phyloP scores from a whole-genome alignment of 345 rosid genomes.

The Brassica carinata region DNA sequence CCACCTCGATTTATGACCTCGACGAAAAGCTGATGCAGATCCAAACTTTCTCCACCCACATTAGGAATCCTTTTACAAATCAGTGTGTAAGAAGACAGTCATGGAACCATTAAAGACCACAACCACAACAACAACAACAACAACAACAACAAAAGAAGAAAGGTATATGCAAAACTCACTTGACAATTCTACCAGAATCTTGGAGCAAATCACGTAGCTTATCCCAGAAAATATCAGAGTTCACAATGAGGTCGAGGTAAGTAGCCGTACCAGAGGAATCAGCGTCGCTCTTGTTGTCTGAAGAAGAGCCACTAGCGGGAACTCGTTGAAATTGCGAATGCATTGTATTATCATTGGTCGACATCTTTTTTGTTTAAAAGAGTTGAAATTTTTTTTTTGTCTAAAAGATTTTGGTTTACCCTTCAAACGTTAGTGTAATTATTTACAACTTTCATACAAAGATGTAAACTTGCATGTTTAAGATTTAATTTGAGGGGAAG shows the following conservation, averaged over 20 bases:
- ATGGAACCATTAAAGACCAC: not conserved
- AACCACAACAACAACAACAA: not conserved
- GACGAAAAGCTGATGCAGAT: conserved; percentile 72
- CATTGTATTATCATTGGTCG: not conserved
- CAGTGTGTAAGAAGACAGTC: not conserved
- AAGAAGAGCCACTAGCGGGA: conserved; percentile 34
- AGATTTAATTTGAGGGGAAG: not conserved
- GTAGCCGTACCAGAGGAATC: conserved; percentile 49
- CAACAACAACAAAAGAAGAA: not conserved
- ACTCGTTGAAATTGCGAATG: conserved; percentile 27
- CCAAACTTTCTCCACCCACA: conserved; percentile 63
- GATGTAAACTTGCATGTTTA: not conserved
- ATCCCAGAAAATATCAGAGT: conserved; percentile 61
- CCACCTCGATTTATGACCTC: conserved; percentile 83
- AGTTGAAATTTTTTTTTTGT: not conserved
- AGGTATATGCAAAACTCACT: conserved; percentile 40
- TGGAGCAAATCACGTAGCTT: conserved; percentile 54
- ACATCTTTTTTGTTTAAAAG: not conserved
- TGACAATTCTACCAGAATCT: conserved; percentile 48
- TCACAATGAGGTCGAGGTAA: conserved; percentile 54
- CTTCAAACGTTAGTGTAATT: not conserved
- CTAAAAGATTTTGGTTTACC: not conserved
- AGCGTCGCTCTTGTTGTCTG: conserved; percentile 8
- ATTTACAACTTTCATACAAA: not conserved
- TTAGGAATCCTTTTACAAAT: conserved; percentile 55